These are phyloP conservation scores for Persicaria maculosa DNA, from an alignment of 148 eudicot genomes.

Conservation along the genomic window DNA sequence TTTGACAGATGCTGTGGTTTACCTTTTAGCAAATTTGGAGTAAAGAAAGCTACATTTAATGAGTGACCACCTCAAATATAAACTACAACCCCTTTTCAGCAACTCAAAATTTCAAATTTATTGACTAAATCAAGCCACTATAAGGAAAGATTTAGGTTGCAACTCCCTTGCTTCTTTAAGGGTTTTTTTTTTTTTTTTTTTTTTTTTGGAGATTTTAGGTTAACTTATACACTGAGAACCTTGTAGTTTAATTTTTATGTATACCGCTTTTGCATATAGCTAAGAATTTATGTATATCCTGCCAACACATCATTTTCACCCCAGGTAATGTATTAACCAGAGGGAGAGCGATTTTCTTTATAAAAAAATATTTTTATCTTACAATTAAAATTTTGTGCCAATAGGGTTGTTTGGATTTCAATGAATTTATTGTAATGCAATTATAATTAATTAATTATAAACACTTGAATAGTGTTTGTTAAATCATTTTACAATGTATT, in stretches of 20 bases:
- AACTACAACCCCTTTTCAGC: slow-evolving; percentile 3
- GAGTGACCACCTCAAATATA: neutral
- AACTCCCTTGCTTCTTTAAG: neutral
- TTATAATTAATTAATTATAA: no score
- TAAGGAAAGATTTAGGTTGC: neutral
- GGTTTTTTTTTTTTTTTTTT: neutral
- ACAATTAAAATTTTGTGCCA: no score
- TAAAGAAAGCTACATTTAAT: neutral
- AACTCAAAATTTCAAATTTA: neutral
- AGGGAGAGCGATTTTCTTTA: no score
- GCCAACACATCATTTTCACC: slow-evolving; percentile 2
- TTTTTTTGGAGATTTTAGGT: neutral
- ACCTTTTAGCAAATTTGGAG: neutral
- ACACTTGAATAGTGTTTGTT: no score
- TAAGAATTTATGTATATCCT: slow-evolving; percentile 9
- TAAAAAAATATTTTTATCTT: no score
- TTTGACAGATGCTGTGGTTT: neutral
- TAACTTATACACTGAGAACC: neutral
- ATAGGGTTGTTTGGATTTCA: no score
- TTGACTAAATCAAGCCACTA: neutral
- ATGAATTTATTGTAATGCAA: no score
- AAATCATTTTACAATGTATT: no score
- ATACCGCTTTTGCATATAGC: neutral
- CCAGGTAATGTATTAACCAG: neutral
- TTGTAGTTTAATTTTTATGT: neutral